Evolutionary conservation across 2,329 filamentous ascomycete species (phyloP), one percentile per base, ranked within the genome.

Genomic region (Paecilomyces dactylethromorphus): DNA sequence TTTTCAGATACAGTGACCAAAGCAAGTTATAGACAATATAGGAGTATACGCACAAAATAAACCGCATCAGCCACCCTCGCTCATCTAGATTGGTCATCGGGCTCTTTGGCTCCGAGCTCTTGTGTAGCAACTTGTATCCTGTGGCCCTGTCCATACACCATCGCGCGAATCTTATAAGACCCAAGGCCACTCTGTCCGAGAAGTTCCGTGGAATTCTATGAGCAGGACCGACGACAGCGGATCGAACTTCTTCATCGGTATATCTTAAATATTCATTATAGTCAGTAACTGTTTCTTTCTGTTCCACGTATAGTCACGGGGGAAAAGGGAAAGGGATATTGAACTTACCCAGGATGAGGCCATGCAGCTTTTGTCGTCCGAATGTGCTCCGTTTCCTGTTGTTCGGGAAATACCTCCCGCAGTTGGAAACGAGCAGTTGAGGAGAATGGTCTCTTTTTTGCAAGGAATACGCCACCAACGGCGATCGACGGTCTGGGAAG

Each of bases 31-130:
- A 4, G 32, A 33, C 32, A 10, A 13, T 15, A 45, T 45, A n/a
- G 35, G n/a, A n/a, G 35, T 15, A 6, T 39, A n/a, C 35, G 3
- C 6, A 45, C 35, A 99, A 99, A 65, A 99, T 84, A 70, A 96
- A 93, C 6, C 93, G 84, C 54, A 90, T 84, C 67, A 97, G 81
- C 88, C 94, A 97, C 77, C 97, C 94, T 3, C 87, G 80, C 72
- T 96, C 92, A 0, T 85, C 94, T 81, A 90, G 31, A 73, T 72
- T 68, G 84, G 96, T 68, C 71, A 87, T 77, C 80, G 84, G 0
- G 83, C 86, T 84, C 72, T 31, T 62, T 54, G 59, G 65, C 60
- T 66, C 66, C 56, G 75, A 70, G 2, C 76, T 74, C 1, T 80
- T 76, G 11, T 80, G 84, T 63, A 90, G 83, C 70, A 96, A 91